These are phyloP conservation scores for Coccomyxa subellipsoidea DNA, from an alignment of 163 green algal genomes.

Conservation along the genomic window DNA sequence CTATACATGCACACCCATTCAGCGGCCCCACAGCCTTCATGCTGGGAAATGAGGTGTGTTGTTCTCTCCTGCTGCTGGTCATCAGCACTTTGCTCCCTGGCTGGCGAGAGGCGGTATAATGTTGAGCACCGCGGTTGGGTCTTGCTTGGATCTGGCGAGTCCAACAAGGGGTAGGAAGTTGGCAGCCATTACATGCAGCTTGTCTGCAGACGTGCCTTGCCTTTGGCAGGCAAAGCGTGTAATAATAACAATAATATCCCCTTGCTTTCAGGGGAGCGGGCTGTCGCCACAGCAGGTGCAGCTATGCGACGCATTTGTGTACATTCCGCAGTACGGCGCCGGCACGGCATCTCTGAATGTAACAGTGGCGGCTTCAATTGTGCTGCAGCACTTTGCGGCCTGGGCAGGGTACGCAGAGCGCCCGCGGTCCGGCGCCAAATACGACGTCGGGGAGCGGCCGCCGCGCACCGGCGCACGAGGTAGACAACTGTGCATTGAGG, in stretches of 20 bases:
- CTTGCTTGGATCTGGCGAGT: no score
- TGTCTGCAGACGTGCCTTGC: no score
- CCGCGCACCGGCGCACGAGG: constrained; percentile 19
- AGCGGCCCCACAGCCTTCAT: constrained; percentile 78
- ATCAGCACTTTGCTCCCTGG: no score
- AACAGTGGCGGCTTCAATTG: constrained; percentile 86
- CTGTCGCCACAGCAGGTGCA: constrained; percentile 74
- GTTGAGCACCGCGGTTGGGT: no score
- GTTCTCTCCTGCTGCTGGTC: no score
- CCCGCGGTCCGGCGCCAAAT: constrained; percentile 46
- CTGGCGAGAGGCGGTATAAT: no score
- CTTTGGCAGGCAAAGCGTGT: no score
- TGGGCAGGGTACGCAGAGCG: constrained; percentile 67
- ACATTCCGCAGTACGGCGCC: constrained; percentile 84
- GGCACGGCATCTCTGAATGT: constrained; percentile 97
- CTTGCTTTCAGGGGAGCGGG: constrained; percentile 61
- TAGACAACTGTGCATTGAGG: neutral
- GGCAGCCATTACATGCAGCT: no score
- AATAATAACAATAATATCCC: neutral
- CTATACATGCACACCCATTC: constrained; percentile 75
- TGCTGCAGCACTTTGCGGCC: constrained; percentile 93
- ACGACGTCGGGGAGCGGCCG: constrained; percentile 39
- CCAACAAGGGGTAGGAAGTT: no score
- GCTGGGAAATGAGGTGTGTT: constrained; percentile 85
- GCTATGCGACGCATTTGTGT: constrained; percentile 91